These are phyloP conservation scores for Fusarium drepaniforme DNA, from an alignment of 2,329 filamentous ascomycete species.

Conservation along the genomic window DNA sequence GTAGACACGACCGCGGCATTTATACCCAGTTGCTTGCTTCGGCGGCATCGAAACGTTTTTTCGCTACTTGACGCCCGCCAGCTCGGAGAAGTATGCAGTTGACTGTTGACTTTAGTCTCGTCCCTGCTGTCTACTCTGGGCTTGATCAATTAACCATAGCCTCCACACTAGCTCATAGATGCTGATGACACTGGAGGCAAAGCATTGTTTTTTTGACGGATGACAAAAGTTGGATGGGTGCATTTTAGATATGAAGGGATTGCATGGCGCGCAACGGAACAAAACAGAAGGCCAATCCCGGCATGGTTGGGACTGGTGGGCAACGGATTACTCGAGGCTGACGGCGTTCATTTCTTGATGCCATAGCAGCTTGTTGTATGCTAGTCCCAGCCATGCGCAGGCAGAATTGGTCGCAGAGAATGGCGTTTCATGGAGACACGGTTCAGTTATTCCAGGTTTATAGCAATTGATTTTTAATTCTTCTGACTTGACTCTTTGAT, in stretches of 20 bases:
- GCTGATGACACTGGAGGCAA: constrained; percentile 15
- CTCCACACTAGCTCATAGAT: constrained; percentile 29
- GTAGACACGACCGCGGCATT: constrained; percentile 41
- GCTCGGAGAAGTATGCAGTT: constrained; percentile 2
- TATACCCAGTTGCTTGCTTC: constrained; percentile 42
- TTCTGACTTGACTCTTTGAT: background rate
- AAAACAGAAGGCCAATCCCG: background rate
- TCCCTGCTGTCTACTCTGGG: constrained; percentile 18
- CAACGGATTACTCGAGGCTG: background rate
- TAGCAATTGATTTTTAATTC: constrained; percentile 19
- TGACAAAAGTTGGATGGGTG: constrained; percentile 35
- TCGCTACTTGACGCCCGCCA: constrained; percentile 26
- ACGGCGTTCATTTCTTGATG: background rate
- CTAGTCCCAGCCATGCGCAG: constrained; percentile 10
- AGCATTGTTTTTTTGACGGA: constrained; percentile 18
- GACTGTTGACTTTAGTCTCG: background rate
- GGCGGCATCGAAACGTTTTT: constrained; percentile 23
- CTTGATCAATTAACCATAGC: constrained; percentile 42
- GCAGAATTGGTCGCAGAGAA: constrained; percentile 7
- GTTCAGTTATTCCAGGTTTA: constrained; percentile 20
- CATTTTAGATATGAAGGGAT: constrained; percentile 21
- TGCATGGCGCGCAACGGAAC: constrained; percentile 7
- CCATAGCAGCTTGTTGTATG: constrained; percentile 2
- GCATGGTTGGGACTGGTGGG: constrained; percentile 10
- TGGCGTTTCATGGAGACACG: constrained; percentile 30